These are phyloP conservation scores for Eucalyptus erythrocorys DNA, from an alignment of 345 rosid genomes.

Conservation along the genomic window DNA sequence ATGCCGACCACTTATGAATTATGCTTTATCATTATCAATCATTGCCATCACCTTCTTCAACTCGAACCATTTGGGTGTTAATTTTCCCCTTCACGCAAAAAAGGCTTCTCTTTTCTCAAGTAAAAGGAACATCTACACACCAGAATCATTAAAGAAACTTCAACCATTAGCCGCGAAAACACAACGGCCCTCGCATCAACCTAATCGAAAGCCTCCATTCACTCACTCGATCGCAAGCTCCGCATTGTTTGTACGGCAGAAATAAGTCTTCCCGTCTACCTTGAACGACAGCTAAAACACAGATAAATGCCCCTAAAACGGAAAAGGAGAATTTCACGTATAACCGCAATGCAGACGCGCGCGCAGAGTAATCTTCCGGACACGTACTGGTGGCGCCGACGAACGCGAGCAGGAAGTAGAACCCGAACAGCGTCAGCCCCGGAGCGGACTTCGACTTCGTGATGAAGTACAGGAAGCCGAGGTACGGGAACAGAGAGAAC, in stretches of 20 bases:
- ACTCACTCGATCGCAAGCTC: not conserved
- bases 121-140: not conserved
- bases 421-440: slow-evolving; percentile 78
- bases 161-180: not conserved
- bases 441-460: slow-evolving; percentile 82
- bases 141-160: not conserved
- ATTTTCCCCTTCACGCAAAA: not conserved
- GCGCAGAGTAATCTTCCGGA: not conserved
- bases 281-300: not conserved
- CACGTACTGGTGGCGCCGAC: slow-evolving; percentile 85
- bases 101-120: not conserved
- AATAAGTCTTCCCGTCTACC: not conserved
- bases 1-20: not conserved
- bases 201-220: not conserved
- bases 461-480: slow-evolving; percentile 87
- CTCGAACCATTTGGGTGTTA: not conserved
- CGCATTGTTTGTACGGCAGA: not conserved
- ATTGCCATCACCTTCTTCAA: not conserved
- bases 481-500: slow-evolving; percentile 67
- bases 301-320: not conserved
- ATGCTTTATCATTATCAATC: not conserved
- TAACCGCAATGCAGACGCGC: not conserved
- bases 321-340: not conserved
- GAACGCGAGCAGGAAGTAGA: slow-evolving; percentile 88
- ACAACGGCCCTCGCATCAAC: not conserved